A percentile compares a stretch with the other conserved stretches of the same genome.
phyloP scores from a whole-genome alignment of 2,329 filamentous ascomycete species.

The Trichophyton rubrum region DNA sequence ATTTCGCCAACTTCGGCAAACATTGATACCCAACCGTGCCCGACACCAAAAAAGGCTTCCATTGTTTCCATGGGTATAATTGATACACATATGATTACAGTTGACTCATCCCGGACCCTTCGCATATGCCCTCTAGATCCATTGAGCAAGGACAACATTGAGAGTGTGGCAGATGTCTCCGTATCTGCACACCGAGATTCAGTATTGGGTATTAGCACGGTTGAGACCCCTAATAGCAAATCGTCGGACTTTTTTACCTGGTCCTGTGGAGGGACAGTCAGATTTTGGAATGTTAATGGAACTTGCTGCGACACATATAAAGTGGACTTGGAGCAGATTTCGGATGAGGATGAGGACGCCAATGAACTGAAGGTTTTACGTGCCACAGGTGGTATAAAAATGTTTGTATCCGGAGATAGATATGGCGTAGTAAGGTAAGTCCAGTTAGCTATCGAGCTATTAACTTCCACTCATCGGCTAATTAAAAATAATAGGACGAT shows the following conservation, averaged over 20 bases:
- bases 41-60: conserved; percentile 23
- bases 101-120: conserved; percentile 65
- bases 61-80: conserved; percentile 60
- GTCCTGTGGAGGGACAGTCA: conserved; percentile 66
- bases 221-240: conserved; percentile 48
- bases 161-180: conserved; percentile 21
- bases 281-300: conserved; percentile 71
- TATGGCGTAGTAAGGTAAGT: conserved; percentile 59
- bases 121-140: conserved; percentile 44
- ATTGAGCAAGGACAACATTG: conserved; percentile 21
- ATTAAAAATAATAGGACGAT: conserved; percentile 20
- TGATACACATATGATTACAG: conserved; percentile 54
- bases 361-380: conserved; percentile 49
- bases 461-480: background rate
- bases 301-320: conserved; percentile 51
- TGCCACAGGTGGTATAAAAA: conserved; percentile 48
- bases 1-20: conserved; percentile 15
- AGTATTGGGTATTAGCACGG: conserved; percentile 57
- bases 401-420: conserved; percentile 73
- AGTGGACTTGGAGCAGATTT: conserved; percentile 55
- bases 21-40: conserved; percentile 15
- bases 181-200: conserved; percentile 47
- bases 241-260: conserved; percentile 75
- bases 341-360: conserved; percentile 31
- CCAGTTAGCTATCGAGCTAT: background rate